Evolutionary conservation across 352 stramenopile species (phyloP).

Genomic region (Phytopythium chamaehyphon): DNA sequence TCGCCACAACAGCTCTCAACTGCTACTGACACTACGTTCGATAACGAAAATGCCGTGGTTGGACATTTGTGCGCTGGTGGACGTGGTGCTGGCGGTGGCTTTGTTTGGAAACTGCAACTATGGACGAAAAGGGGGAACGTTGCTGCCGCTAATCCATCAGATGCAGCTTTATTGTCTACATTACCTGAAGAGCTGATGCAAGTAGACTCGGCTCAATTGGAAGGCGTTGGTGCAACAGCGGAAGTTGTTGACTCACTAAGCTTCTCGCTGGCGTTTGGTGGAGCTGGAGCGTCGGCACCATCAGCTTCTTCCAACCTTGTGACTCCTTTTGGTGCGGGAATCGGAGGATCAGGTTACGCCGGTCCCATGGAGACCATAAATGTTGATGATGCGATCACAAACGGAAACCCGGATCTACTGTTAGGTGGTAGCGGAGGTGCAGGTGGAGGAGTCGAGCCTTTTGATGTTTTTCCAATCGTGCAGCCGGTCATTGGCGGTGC

Average conservation of each 20-base stretch:
- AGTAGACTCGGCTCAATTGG: slow-evolving; percentile 34
- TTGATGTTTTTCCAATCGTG: slow-evolving; percentile 64
- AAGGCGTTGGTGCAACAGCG: slow-evolving; percentile 45
- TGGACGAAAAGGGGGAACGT: slow-evolving; percentile 85
- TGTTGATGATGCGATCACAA: background rate
- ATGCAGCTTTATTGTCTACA: slow-evolving; percentile 18
- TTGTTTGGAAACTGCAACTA: slow-evolving; percentile 91
- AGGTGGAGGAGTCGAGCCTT: slow-evolving; percentile 77
- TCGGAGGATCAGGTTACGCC: slow-evolving; percentile 14
- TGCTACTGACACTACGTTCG: background rate
- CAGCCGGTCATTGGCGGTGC: slow-evolving; percentile 84
- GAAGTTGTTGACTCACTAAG: slow-evolving; percentile 60
- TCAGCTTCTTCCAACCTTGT: slow-evolving; percentile 13
- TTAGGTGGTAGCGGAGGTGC: slow-evolving; percentile 90
- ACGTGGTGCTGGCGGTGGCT: slow-evolving; percentile 65
- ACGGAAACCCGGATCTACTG: slow-evolving; percentile 56
- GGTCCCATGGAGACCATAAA: background rate
- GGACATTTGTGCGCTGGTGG: slow-evolving; percentile 68
- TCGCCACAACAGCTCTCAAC: slow-evolving; percentile 12
- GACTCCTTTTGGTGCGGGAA: slow-evolving; percentile 47
- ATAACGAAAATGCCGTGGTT: background rate
- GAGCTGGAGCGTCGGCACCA: slow-evolving; percentile 61
- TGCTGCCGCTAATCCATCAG: slow-evolving; percentile 74
- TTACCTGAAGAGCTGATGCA: slow-evolving; percentile 33
- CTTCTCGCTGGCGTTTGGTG: slow-evolving; percentile 91